Conservation (phyloP, 2,329 filamentous ascomycete species). For the Knufia petricola region DNA sequence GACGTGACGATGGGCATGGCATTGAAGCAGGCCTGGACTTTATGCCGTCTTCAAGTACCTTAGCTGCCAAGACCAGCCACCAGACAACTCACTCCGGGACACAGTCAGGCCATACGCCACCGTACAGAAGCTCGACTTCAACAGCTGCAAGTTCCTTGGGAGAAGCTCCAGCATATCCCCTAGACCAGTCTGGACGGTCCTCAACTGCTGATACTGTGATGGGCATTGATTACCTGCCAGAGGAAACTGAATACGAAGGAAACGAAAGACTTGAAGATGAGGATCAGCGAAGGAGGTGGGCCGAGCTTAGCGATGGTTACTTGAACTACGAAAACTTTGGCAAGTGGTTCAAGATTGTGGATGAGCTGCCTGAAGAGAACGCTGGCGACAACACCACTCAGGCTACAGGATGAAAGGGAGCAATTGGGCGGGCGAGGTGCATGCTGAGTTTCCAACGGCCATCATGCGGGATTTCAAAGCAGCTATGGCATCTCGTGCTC, state of each 20-base stretch:
- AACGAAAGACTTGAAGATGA: conserved; percentile 15
- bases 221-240: background rate
- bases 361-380: background rate
- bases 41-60: background rate
- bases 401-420: no score
- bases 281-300: conserved; percentile 25
- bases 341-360: conserved; percentile 2
- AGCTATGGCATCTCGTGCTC: no score
- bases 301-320: conserved; percentile 30
- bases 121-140: background rate
- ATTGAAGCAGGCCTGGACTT: background rate
- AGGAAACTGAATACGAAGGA: conserved; percentile 12
- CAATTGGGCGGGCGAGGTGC: no score
- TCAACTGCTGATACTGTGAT: background rate
- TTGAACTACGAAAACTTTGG: conserved; percentile 7
- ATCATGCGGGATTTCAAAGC: no score
- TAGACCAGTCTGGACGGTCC: background rate
- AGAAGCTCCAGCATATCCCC: background rate
- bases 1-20: background rate
- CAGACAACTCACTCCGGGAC: background rate
- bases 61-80: background rate
- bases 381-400: no score
- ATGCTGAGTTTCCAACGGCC: no score
- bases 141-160: background rate
- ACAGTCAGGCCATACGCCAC: background rate